Percentiles rank a stretch among this genome's conserved stretches.
phyloP scores from a whole-genome alignment of 1,284 basidiomycete genomes.

The Irpex lacteus region DNA sequence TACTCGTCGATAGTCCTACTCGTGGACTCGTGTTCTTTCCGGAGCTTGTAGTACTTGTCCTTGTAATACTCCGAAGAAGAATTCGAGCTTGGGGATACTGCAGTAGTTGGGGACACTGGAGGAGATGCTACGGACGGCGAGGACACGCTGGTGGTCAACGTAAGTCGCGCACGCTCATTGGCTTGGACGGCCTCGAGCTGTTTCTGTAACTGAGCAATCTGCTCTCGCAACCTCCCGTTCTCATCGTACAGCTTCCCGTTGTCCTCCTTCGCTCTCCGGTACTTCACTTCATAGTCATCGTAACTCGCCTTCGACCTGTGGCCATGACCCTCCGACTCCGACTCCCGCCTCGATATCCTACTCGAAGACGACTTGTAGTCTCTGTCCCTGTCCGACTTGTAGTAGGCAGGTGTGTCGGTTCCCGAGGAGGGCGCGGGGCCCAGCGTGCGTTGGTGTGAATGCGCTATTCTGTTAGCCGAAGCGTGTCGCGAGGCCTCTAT shows the following conservation, averaged over 20 bases:
- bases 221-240: conserved; percentile 23
- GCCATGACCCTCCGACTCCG: conserved; percentile 18
- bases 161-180: conserved; percentile 9
- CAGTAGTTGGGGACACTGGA: conserved; percentile 2
- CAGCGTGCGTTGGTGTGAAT: conserved; percentile 7
- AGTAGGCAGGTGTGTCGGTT: conserved; percentile 15
- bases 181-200: conserved; percentile 6
- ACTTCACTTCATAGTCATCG: conserved; percentile 22
- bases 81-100: conserved; percentile 4
- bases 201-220: conserved; percentile 20
- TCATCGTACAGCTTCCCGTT: conserved; percentile 24
- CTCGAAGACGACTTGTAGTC: conserved; percentile 12
- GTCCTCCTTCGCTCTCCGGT: neutral
- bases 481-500: conserved; percentile 13
- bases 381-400: conserved; percentile 9
- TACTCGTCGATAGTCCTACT: conserved; percentile 25
- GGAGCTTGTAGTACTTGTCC: conserved; percentile 18
- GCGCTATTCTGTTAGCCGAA: conserved; percentile 4
- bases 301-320: neutral
- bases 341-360: conserved; percentile 19
- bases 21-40: conserved; percentile 20
- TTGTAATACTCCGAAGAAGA: conserved; percentile 12
- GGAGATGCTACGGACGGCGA: conserved; percentile 8
- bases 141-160: conserved; percentile 11
- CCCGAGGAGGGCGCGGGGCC: conserved; percentile 11